These are phyloP conservation scores for Thalassiosira mediterranea DNA, from an alignment of 352 stramenopile species.

Conservation along the genomic window DNA sequence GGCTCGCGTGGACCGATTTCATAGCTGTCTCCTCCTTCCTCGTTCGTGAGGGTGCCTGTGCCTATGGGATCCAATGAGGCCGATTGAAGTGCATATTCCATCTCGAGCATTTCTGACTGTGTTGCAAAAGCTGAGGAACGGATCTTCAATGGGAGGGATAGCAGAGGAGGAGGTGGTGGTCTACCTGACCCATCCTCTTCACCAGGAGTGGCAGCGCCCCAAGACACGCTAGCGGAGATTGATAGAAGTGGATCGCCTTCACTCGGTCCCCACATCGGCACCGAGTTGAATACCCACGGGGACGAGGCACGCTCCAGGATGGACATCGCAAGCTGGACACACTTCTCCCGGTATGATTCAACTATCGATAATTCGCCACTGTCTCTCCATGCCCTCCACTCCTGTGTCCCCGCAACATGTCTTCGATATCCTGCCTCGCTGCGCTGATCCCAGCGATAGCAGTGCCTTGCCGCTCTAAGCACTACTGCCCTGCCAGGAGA, in stretches of 20 bases:
- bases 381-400: constrained; percentile 31
- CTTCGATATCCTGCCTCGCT: background rate
- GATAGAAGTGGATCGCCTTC: constrained; percentile 52
- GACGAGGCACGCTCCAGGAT: constrained; percentile 59
- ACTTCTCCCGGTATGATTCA: constrained; percentile 57
- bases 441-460: constrained; percentile 68
- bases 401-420: constrained; percentile 12
- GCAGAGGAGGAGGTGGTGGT: too few relatives aligned
- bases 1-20: constrained; percentile 32
- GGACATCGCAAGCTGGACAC: constrained; percentile 35
- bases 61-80: constrained; percentile 71
- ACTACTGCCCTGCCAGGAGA: too few relatives aligned
- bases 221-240: constrained; percentile 42
- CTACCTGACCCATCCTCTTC: too few relatives aligned
- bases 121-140: constrained; percentile 61
- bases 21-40: constrained; percentile 5
- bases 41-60: constrained; percentile 7
- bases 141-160: constrained; percentile 60
- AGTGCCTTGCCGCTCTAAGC: constrained; percentile 65
- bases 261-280: constrained; percentile 70
- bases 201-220: constrained; percentile 1
- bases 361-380: constrained; percentile 13
- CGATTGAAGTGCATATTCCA: constrained; percentile 70
- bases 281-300: too few relatives aligned
- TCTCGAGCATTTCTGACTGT: constrained; percentile 63